Evolutionary conservation across 2,329 filamentous ascomycete species (phyloP), one percentile per base, ranked within the genome.

Genomic region (Penicillium sp.): DNA sequence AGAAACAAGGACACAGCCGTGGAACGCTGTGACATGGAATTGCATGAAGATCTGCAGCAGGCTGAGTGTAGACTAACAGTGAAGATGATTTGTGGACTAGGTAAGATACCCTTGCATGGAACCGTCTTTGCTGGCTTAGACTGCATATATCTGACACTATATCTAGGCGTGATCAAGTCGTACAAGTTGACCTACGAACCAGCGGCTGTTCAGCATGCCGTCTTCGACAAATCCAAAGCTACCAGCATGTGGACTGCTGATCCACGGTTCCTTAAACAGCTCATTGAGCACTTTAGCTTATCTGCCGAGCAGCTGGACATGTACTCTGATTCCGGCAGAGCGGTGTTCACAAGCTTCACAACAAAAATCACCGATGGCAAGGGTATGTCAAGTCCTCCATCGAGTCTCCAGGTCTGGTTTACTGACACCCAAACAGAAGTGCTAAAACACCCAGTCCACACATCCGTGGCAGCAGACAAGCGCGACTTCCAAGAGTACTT

Each of bases 301-400:
- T 82, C 78, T 56, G 81, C 81, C 0, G 81, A 84, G 62, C 79
- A 83, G 63, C 69, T 84, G 6, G 81, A 83, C 53, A 76, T 84
- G 45, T 80, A 75, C 53, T 75, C 76, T 9, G 75, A 82, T 44
- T 75, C 78, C 13, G 77, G 73, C 9, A 77, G 78, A 52, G 77
- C 75, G 2, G 74, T 79, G 6, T 83, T 84, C 62, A 83, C 80
- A 5, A 84, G 81, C 63, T 84, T 81, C 60, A 84, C 81, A 0
- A 80, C 82, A 50, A 84, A 83, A 60, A 74, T 83, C 21, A 73
- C 73, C 35, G 77, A 80, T 51, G 80, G 79, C 7, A 82, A 79
- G 69, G 77, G 78, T 77, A 52, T 44, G 51, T 15, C 31, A 6
- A 24, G 17, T 24, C 34, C 19, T 41, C 26, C 46, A 49, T 31